Evolutionary conservation across 2,329 filamentous ascomycete genomes (phyloP), one percentile per base, ranked within the genome.

Genomic region (Hypoxylon sp.): DNA sequence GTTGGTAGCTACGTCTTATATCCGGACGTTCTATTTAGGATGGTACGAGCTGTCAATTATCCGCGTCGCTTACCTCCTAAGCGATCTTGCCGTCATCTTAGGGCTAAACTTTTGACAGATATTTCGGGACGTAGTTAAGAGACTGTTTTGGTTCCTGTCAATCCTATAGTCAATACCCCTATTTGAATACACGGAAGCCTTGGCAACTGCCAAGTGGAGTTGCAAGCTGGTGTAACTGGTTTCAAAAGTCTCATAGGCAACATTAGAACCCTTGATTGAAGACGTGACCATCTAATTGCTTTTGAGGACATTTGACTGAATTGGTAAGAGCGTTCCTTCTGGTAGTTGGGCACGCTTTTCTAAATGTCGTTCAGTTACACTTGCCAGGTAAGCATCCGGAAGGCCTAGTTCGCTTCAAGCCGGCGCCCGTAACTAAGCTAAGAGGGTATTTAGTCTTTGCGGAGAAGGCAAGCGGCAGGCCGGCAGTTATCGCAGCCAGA

Each of bases 401-500:
- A 48, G 22, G 39, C 22, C n/a, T 39, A 20, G 22, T 32, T 22
- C 6, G 19, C 37, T 20, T 28, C n/a, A 39, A 20, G 24, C 26
- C 20, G 20, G 26, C 19, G 7, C 20, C 19, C 4, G 10, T 8
- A 46, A 20, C 32, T 64, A 30, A 51, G 30, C 26, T 60, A 26
- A n/a, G 24, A 26, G 7, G 7, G 24, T 26, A 7, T 4, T 26
- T 26, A 26, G 24, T 26, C 24, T 26, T 26, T 26, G 43, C 41
- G 44, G 24, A 30, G 32, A 55, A 10, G 22, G 24, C n/a, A 15
- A 19, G 22, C 22, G 24, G 34, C 4, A 28, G 6, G 17, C 8
- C 56, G 56, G 59, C 44, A 63, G 37, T 19, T 56, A 20, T 53
- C 17, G 22, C 39, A 47, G 7, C 8, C 20, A 24, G 22, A n/a